Percentiles rank a stretch among this genome's conserved stretches.
phyloP scores from a whole-genome alignment of 768 basidiomycete genomes.

The Gelatoporia subvermispora region DNA sequence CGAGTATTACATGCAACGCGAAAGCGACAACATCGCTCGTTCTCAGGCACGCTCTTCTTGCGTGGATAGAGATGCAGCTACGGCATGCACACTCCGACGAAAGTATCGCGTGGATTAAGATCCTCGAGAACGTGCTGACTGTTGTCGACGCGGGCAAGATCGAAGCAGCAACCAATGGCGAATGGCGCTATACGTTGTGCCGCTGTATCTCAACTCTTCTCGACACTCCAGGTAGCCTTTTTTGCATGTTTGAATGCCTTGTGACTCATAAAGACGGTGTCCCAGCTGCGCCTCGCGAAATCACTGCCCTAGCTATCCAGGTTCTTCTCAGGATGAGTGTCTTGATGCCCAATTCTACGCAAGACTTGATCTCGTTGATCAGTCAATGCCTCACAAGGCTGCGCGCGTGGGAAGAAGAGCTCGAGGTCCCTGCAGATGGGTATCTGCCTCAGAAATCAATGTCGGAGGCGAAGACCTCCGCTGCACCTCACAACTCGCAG shows the following conservation, averaged over 20 bases:
- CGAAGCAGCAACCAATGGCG: constrained; percentile 47
- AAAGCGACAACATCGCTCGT: constrained; percentile 70
- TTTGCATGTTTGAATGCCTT: background rate
- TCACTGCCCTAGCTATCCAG: constrained; percentile 1
- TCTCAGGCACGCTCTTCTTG: constrained; percentile 63
- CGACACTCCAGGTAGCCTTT: constrained; percentile 19
- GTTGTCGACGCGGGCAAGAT: constrained; percentile 47
- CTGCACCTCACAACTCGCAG: constrained; percentile 11
- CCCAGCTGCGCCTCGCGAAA: constrained; percentile 5
- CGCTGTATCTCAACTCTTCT: constrained; percentile 47
- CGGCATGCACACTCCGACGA: constrained; percentile 30
- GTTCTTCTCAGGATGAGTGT: constrained; percentile 9
- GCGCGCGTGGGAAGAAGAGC: constrained; percentile 4
- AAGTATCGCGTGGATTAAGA: constrained; percentile 56
- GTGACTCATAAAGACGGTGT: background rate
- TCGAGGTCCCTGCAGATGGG: constrained; percentile 5
- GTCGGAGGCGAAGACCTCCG: background rate
- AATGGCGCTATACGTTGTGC: constrained; percentile 55
- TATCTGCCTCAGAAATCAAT: background rate
- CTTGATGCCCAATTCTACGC: constrained; percentile 1
- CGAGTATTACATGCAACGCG: constrained; percentile 64
- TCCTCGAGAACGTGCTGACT: constrained; percentile 59
- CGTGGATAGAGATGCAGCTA: constrained; percentile 82
- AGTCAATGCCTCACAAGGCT: constrained; percentile 5
- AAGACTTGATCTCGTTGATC: constrained; percentile 1